Conservation (phyloP, 1,284 basidiomycete species). For the Omphalotus olearius region DNA sequence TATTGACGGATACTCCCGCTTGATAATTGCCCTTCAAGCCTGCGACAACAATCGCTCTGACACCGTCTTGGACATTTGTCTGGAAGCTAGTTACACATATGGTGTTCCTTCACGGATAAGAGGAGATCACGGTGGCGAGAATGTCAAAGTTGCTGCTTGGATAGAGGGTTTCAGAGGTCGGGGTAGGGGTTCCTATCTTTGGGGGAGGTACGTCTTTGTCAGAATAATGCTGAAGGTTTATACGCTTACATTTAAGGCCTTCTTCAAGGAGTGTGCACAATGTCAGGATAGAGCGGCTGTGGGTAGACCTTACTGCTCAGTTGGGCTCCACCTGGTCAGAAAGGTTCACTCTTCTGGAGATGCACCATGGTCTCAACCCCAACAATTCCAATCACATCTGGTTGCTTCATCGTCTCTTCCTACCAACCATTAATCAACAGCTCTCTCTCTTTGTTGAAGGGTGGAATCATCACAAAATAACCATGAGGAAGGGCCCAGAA, state of each 20-base stretch:
- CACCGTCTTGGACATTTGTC: slow-evolving; percentile 24
- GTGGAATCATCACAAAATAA: not conserved
- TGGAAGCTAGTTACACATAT: slow-evolving; percentile 3
- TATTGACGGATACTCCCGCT: slow-evolving; percentile 26
- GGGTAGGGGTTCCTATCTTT: slow-evolving; percentile 29
- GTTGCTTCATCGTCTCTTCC: not conserved
- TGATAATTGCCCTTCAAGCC: slow-evolving; percentile 19
- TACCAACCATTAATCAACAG: not conserved
- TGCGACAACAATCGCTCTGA: slow-evolving; percentile 25
- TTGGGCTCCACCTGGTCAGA: not conserved
- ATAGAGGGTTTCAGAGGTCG: slow-evolving; percentile 22
- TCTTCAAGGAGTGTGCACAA: not conserved
- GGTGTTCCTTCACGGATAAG: slow-evolving; percentile 22
- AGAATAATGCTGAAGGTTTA: too few species aligned
- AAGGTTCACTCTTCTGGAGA: not conserved
- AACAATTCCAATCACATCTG: slow-evolving; percentile 19
- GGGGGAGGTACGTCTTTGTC: slow-evolving; percentile 23
- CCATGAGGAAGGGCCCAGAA: not conserved
- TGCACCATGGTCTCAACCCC: slow-evolving; percentile 16
- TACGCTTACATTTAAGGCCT: too few species aligned
- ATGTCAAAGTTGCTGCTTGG: slow-evolving; percentile 15
- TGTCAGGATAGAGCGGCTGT: not conserved
- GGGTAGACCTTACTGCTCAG: not conserved
- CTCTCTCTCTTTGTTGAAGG: not conserved
- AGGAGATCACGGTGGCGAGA: slow-evolving; percentile 27